Conservation (phyloP, 75 land plant genomes). For the Pinus tabuliformis region DNA sequence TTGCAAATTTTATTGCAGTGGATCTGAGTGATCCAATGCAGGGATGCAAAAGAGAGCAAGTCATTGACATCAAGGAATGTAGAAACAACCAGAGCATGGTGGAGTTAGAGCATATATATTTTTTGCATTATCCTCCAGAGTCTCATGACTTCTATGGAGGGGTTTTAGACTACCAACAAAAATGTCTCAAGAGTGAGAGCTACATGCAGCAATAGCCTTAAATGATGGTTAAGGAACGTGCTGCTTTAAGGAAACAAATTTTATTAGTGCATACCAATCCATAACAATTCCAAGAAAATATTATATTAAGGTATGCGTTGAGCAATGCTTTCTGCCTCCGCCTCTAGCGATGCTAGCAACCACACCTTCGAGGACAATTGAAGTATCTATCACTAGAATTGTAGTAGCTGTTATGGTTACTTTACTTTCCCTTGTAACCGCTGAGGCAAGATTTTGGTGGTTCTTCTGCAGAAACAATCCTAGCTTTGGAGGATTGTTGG, state of each 20-base stretch:
- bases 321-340: conserved; percentile 21
- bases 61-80: conserved; percentile 25
- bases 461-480: too few relatives aligned
- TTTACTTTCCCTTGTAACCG: too few relatives aligned
- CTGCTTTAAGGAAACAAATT: conserved; percentile 4
- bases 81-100: neutral
- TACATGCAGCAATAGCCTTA: conserved; percentile 55
- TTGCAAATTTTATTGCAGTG: conserved; percentile 30
- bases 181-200: neutral
- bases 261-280: too few relatives aligned
- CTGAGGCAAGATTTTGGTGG: too few relatives aligned
- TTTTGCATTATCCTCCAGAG: conserved; percentile 46
- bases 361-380: too few relatives aligned
- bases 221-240: conserved; percentile 67
- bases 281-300: conserved; percentile 16
- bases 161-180: conserved; percentile 26
- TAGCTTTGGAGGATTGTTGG: too few relatives aligned
- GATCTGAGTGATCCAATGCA: conserved; percentile 26
- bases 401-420: conserved; percentile 40
- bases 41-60: neutral
- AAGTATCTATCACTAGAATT: too few relatives aligned
- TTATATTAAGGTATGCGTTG: conserved; percentile 60
- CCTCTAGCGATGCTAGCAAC: too few relatives aligned
- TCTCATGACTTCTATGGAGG: conserved; percentile 21
- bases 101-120: conserved; percentile 25